phyloP scores from a whole-genome alignment of 1,139 yeast genomes.

The Blastobotrys indianensis region DNA sequence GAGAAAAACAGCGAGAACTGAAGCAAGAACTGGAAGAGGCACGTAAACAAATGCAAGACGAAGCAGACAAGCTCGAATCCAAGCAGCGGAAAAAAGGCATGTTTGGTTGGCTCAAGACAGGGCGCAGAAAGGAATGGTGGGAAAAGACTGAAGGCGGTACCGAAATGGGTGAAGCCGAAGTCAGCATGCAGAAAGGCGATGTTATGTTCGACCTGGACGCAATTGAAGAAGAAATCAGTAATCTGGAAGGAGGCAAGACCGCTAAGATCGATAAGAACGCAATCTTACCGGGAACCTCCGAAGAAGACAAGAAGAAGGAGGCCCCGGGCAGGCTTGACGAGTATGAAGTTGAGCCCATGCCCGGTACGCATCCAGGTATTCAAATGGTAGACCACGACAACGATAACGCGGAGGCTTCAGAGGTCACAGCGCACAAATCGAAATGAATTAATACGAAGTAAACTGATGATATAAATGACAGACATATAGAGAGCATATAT shows the following conservation, averaged over 20 bases:
- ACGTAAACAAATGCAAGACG: constrained; percentile 44
- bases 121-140: constrained; percentile 83
- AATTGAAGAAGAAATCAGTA: constrained; percentile 30
- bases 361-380: constrained; percentile 7
- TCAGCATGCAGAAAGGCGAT: constrained; percentile 16
- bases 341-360: constrained; percentile 4
- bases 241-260: constrained; percentile 16
- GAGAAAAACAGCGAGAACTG: constrained; percentile 69
- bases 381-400: not conserved
- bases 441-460: too few relatives aligned
- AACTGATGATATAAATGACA: too few relatives aligned
- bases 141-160: constrained; percentile 47
- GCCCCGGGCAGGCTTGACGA: constrained; percentile 7
- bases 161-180: constrained; percentile 19
- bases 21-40: constrained; percentile 84
- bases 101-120: constrained; percentile 55
- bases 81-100: constrained; percentile 36
- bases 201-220: constrained; percentile 37
- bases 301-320: constrained; percentile 9
- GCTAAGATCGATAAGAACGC: constrained; percentile 15
- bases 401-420: too few relatives aligned
- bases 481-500: too few relatives aligned
- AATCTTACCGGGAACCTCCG: constrained; percentile 8
- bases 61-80: constrained; percentile 23
- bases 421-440: too few relatives aligned